Base-by-base conservation (phyloP, 352 stramenopile genomes). In the Pythium dissotocum region DNA sequence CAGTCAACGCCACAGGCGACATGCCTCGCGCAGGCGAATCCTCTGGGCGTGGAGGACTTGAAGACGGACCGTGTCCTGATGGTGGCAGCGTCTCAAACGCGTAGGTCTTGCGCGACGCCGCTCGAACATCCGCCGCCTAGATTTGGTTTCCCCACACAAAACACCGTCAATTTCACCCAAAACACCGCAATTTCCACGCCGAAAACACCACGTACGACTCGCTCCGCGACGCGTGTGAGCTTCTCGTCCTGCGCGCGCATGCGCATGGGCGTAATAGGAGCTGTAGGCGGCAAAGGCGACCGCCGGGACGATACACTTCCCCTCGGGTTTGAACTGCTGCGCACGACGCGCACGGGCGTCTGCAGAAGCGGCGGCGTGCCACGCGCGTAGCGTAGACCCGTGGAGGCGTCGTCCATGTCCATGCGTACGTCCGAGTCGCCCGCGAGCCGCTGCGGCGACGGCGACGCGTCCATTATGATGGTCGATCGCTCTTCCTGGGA, bases 1-100 rank as follows among this genome's bases (percentile, higher is more conserved):
- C 78, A 51, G 84, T 87, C 12, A 91, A 78, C 65, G 92, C 84
- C 46, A 86, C 84, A 2, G 81, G 77, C 54, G 86, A 90, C 42
- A 51, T 51, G 66, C 90, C 90, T 26, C 86, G 71, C 30, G 83
- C 83, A 13, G 85, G 85, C 8, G 82, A 88, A 66, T 83, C 77
- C 30, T 76, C 73, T 14, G 58, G 58, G 24, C 59, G 48, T 46
- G 76, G 81, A 0, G 77, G 65, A 28, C 77, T 79, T 26, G 75
- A 71, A 0, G 74, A 71, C 21, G 76, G 78, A 33, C 75, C 63
- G 24, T 72, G 62, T 5, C 62, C 61, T 24, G 85, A 73, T 14
- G 80, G 80, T 0, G 85, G 83, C 14, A 89, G 79, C 52, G 89
- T 63, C 55, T 82, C 83, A 67, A 90, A 91, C 64, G 78, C 67